Evolutionary conservation across 202 grass and related monocot species (phyloP).

Genomic region (Schoenoplectus triqueter): DNA sequence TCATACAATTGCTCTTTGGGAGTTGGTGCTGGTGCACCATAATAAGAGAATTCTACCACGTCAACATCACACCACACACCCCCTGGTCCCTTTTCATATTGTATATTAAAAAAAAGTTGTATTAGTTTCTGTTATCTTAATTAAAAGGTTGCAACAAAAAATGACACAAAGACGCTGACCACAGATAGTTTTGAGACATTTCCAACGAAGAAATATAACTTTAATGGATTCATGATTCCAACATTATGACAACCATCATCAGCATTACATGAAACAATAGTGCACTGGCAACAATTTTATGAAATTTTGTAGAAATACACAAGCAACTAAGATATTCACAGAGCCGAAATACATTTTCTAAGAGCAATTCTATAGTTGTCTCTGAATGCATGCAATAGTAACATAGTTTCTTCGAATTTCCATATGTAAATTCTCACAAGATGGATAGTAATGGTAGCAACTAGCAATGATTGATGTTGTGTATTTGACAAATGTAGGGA

Average conservation of each 20-base stretch:
- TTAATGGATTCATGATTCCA: background rate
- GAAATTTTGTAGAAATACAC: background rate
- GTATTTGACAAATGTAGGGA: background rate
- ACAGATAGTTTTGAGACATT: background rate
- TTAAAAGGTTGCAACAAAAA: background rate
- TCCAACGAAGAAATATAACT: background rate
- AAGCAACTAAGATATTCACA: slow-evolving; percentile 11
- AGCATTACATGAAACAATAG: background rate
- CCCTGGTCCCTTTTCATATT: slow-evolving; percentile 58
- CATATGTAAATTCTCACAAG: background rate
- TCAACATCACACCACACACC: slow-evolving; percentile 90
- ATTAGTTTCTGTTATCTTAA: background rate
- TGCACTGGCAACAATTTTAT: background rate
- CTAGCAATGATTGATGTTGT: background rate
- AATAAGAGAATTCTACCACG: slow-evolving; percentile 92
- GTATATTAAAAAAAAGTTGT: background rate
- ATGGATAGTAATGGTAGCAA: background rate
- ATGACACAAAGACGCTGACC: background rate
- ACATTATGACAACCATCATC: background rate
- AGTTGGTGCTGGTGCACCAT: slow-evolving; percentile 78
- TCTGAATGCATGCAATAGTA: background rate
- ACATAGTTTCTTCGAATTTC: background rate
- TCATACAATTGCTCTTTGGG: slow-evolving; percentile 86
- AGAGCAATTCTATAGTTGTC: background rate
- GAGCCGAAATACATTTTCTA: background rate